Percentiles rank a stretch among this genome's conserved stretches.
Conservation (phyloP, 768 basidiomycete species). For the Austroboletus festivus region DNA sequence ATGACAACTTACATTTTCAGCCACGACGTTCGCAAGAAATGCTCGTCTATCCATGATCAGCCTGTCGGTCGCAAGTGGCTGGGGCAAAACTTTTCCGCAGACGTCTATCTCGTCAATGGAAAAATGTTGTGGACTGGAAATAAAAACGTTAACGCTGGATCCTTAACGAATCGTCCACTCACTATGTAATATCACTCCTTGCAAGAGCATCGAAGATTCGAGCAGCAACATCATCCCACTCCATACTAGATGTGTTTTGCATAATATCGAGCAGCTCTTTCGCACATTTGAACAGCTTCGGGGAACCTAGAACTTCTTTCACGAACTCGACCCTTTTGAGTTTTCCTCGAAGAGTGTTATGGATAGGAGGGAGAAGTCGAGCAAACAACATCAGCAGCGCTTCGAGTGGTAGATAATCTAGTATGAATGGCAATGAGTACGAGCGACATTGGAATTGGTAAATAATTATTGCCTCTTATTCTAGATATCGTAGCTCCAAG, state of each 20-base stretch:
- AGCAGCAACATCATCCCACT: constrained; percentile 53
- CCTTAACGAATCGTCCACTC: constrained; percentile 21
- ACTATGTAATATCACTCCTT: constrained; percentile 46
- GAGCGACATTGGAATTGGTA: not conserved
- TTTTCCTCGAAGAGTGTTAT: constrained; percentile 33
- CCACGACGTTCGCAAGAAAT: constrained; percentile 49
- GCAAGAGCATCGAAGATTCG: constrained; percentile 50
- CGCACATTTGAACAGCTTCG: constrained; percentile 36
- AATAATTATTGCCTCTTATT: constrained; percentile 41
- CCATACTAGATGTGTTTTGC: constrained; percentile 37
- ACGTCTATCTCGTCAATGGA: constrained; percentile 38
- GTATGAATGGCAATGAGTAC: not conserved
- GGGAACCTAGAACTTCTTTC: constrained; percentile 46
- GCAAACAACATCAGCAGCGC: constrained; percentile 55
- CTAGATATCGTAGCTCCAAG: constrained; percentile 49
- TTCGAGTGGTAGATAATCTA: constrained; percentile 59
- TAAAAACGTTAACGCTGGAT: constrained; percentile 2
- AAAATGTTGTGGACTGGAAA: constrained; percentile 59
- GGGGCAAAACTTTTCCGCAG: constrained; percentile 33
- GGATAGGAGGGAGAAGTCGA: constrained; percentile 47
- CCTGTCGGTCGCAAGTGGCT: constrained; percentile 39
- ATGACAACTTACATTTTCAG: constrained; percentile 14
- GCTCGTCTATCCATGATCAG: constrained; percentile 50
- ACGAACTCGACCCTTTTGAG: constrained; percentile 45
- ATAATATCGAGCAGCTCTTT: constrained; percentile 40